Evolutionary conservation across 495 filamentous ascomycete species (phyloP).

Genomic region (Trichoderma erinaceum): DNA sequence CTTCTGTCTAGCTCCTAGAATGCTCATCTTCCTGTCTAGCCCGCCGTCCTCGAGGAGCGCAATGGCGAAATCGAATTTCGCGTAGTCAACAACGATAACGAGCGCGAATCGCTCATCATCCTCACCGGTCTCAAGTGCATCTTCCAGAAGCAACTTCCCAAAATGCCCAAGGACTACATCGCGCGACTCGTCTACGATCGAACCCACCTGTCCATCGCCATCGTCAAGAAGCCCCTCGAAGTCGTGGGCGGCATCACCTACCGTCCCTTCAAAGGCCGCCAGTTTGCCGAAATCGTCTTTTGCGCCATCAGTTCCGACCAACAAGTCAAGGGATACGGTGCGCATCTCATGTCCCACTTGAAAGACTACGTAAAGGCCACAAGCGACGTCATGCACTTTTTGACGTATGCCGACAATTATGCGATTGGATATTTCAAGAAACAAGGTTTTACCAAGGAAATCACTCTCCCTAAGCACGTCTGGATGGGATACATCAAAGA

Average conservation of each 20-base stretch:
- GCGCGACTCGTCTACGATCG: slow-evolving; percentile 94
- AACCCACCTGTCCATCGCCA: slow-evolving; percentile 92
- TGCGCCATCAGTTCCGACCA: slow-evolving; percentile 97
- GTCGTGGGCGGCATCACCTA: slow-evolving; percentile 97
- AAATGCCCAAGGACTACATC: slow-evolving; percentile 99
- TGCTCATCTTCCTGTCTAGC: slow-evolving; percentile 37
- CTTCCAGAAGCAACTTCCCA: slow-evolving; percentile 96
- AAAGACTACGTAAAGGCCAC: slow-evolving; percentile 99
- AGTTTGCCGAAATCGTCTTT: slow-evolving; percentile 98
- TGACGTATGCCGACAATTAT: slow-evolving; percentile 98
- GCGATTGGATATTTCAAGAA: slow-evolving; percentile 99
- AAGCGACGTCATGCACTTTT: slow-evolving; percentile 94
- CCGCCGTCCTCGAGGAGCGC: slow-evolving; percentile 88
- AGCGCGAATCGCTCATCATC: slow-evolving; percentile 83
- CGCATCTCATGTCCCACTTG: slow-evolving; percentile 94
- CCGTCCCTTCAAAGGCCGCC: slow-evolving; percentile 84
- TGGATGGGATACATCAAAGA: slow-evolving; percentile 99
- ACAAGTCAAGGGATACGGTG: slow-evolving; percentile 97
- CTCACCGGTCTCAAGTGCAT: slow-evolving; percentile 95
- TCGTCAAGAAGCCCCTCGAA: slow-evolving; percentile 92
- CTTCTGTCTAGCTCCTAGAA: not conserved
- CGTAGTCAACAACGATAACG: slow-evolving; percentile 94
- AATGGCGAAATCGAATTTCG: slow-evolving; percentile 95
- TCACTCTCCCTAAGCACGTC: slow-evolving; percentile 77
- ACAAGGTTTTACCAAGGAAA: slow-evolving; percentile 98